These are phyloP conservation scores for Salvia hispanica DNA, from an alignment of 257 asterid species.

Conservation along the genomic window DNA sequence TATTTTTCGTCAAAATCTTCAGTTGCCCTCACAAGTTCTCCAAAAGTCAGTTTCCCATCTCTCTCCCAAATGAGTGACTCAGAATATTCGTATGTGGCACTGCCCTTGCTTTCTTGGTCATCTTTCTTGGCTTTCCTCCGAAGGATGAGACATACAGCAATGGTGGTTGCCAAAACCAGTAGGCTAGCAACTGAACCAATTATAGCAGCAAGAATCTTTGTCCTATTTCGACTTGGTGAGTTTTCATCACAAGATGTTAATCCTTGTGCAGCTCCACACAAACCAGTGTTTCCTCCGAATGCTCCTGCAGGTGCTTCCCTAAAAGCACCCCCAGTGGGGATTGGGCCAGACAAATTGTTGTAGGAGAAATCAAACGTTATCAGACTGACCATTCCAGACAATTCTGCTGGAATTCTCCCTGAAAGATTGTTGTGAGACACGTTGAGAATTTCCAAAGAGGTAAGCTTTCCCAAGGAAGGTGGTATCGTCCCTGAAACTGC, in stretches of 20 bases:
- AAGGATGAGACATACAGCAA: slow-evolving; percentile 37
- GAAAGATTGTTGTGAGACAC: slow-evolving; percentile 64
- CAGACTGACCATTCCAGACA: slow-evolving; percentile 61
- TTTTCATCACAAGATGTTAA: slow-evolving; percentile 45
- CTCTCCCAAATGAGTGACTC: slow-evolving; percentile 74
- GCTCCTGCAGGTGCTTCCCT: slow-evolving; percentile 44
- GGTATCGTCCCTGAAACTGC: slow-evolving; percentile 65
- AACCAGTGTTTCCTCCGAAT: slow-evolving; percentile 53
- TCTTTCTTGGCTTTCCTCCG: slow-evolving; percentile 36
- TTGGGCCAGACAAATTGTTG: slow-evolving; percentile 67
- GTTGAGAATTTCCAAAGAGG: slow-evolving; percentile 56
- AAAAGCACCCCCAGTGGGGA: slow-evolving; percentile 56
- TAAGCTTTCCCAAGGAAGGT: slow-evolving; percentile 52
- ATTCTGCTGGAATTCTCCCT: slow-evolving; percentile 61
- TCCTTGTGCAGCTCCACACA: slow-evolving; percentile 72
- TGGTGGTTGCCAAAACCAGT: slow-evolving; percentile 41
- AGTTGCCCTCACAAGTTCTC: slow-evolving; percentile 78
- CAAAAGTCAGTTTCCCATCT: slow-evolving; percentile 71
- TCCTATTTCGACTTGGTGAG: slow-evolving; percentile 30
- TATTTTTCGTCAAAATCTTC: slow-evolving; percentile 56
- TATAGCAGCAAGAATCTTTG: slow-evolving; percentile 48
- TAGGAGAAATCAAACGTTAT: slow-evolving; percentile 57
- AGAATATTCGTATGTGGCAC: slow-evolving; percentile 30
- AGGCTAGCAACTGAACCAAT: slow-evolving; percentile 52
- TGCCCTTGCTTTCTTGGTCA: slow-evolving; percentile 50